Percentiles rank a stretch among this genome's conserved stretches.
phyloP scores from a whole-genome alignment of 768 basidiomycete genomes.

The Postia placenta region DNA sequence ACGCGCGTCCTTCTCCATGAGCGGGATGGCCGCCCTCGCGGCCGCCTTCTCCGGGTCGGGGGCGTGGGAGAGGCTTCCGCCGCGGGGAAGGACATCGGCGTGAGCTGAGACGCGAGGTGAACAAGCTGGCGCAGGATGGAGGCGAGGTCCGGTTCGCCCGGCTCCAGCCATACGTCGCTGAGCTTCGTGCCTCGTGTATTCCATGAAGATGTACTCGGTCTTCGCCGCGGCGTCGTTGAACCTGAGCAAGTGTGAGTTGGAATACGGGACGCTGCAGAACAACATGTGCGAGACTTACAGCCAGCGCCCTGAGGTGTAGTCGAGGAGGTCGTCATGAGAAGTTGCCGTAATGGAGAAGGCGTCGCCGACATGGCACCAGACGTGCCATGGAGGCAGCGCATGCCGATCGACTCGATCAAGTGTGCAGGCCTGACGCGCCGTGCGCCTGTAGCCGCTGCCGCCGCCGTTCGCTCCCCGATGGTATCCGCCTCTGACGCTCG shows the following conservation, averaged over 20 bases:
- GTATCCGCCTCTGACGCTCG: too few species aligned
- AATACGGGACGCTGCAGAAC: conserved; percentile 8
- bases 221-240: conserved; percentile 19
- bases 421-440: too few species aligned
- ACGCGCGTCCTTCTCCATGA: conserved; percentile 14
- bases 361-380: conserved; percentile 9
- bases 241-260: conserved; percentile 11
- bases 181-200: conserved; percentile 31
- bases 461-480: too few species aligned
- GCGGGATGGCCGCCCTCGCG: conserved; percentile 27
- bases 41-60: conserved; percentile 38
- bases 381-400: conserved; percentile 1
- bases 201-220: conserved; percentile 27
- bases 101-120: conserved; percentile 42
- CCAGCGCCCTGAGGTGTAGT: conserved; percentile 24
- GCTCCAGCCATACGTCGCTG: conserved; percentile 34
- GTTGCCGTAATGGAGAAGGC: conserved; percentile 10
- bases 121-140: conserved; percentile 39
- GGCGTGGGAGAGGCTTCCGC: conserved; percentile 44
- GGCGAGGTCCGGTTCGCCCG: conserved; percentile 31
- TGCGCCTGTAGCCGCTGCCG: too few species aligned
- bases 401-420: too few species aligned
- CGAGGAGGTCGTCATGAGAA: conserved; percentile 13
- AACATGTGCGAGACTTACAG: conserved; percentile 16
- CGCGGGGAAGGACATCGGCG: conserved; percentile 43